Conservation (phyloP, 2,329 filamentous ascomycete species). For the Fonsecaea multimorphosa region DNA sequence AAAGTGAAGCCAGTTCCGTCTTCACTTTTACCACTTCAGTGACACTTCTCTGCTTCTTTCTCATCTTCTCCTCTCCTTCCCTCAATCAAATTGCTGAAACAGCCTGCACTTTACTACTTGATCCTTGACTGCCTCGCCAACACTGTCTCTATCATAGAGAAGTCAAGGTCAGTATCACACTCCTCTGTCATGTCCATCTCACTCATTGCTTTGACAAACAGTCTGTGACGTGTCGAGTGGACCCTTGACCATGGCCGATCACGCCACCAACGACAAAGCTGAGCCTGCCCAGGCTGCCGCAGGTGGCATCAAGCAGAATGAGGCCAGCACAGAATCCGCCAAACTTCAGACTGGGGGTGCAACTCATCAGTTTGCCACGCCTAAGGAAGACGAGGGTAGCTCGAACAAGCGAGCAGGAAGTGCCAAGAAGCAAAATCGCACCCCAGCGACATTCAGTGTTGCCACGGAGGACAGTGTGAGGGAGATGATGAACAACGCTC, state of each 20-base stretch:
- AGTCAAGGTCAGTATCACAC: not conserved
- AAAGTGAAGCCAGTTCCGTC: constrained; percentile 3
- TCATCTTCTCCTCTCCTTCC: not conserved
- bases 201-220: not conserved
- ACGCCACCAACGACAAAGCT: constrained; percentile 9
- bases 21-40: not conserved
- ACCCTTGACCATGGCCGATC: constrained; percentile 1
- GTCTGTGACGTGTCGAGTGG: not conserved
- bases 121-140: too few species aligned
- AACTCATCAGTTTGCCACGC: not conserved
- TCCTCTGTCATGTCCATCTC: not conserved
- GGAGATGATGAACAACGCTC: constrained; percentile 14
- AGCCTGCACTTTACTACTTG: not conserved
- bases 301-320: not conserved
- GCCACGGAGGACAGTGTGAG: constrained; percentile 7
- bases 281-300: not conserved
- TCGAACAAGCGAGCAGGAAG: not conserved
- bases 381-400: not conserved
- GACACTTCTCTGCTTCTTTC: not conserved
- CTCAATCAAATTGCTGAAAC: too few species aligned
- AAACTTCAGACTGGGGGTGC: not conserved
- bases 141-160: not conserved
- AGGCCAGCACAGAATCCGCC: not conserved
- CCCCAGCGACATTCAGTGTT: constrained; percentile 9
- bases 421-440: constrained; percentile 3